Evolutionary conservation across 805 yeast genomes (phyloP).

Genomic region (Sugiyamaella qingdaonensis): DNA sequence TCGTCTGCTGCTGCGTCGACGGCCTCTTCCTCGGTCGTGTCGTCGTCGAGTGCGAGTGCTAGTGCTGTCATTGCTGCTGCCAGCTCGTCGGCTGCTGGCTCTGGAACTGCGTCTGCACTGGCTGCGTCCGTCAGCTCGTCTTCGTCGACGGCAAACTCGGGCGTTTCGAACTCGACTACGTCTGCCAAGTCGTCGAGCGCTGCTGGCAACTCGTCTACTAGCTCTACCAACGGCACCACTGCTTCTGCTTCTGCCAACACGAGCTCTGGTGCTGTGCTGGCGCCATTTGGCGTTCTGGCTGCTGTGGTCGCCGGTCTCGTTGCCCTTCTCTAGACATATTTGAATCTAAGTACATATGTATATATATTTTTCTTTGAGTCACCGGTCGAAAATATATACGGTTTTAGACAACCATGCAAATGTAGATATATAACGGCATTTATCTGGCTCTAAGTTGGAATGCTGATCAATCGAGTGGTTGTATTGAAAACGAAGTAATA

Average conservation of each 20-base stretch:
- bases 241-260: slow-evolving; percentile 1
- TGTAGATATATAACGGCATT: no score
- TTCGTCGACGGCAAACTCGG: no score
- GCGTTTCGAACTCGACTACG: no score
- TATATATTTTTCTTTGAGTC: neutral
- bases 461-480: no score
- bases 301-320: neutral
- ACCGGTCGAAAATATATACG: no score
- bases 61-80: slow-evolving; percentile 6
- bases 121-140: slow-evolving; percentile 3
- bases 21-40: neutral
- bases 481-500: no score
- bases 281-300: neutral
- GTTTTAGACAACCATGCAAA: no score
- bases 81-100: slow-evolving; percentile 2
- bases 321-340: neutral
- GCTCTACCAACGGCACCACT: neutral
- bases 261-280: slow-evolving; percentile 2
- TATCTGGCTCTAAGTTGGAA: no score
- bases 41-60: neutral
- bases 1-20: slow-evolving; percentile 11
- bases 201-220: neutral
- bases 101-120: neutral
- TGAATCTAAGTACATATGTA: neutral
- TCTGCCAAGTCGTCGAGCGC: neutral